phyloP scores from a whole-genome alignment of 208 protist species.

The Leishmania arabica region DNA sequence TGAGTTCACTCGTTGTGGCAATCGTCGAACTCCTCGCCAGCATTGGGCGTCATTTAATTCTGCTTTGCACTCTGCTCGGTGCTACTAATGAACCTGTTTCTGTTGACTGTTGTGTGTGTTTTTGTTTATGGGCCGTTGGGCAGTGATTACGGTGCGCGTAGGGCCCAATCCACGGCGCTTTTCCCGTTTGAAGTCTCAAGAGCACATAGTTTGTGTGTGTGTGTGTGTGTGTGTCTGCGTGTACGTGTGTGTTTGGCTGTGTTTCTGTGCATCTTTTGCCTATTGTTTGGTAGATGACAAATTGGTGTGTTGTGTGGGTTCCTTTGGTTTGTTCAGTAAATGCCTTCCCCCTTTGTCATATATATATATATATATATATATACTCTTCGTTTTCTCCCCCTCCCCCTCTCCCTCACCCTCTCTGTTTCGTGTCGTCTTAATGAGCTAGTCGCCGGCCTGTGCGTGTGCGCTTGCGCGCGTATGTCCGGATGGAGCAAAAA shows the following conservation, averaged over 20 bases:
- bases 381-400: not conserved
- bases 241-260: not conserved
- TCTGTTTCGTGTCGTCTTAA: not conserved
- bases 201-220: not conserved
- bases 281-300: not conserved
- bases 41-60: not conserved
- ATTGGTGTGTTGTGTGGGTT: not conserved
- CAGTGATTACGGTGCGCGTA: not conserved
- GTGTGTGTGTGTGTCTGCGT: not conserved
- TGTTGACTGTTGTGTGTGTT: not conserved
- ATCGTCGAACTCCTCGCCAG: not conserved
- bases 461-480: constrained; percentile 3
- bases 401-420: not conserved
- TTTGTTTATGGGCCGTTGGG: not conserved
- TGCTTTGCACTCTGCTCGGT: not conserved
- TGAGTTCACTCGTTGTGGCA: not conserved
- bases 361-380: not conserved
- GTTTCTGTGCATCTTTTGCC: not conserved
- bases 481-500: not conserved
- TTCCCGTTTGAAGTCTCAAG: not conserved
- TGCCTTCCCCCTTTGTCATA: not conserved
- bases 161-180: not conserved
- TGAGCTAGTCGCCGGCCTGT: not conserved
- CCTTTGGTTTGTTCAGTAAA: not conserved
- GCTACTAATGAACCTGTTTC: not conserved